phyloP scores from a whole-genome alignment of 2,329 filamentous ascomycete genomes.

The Clarireedia hainanense region DNA sequence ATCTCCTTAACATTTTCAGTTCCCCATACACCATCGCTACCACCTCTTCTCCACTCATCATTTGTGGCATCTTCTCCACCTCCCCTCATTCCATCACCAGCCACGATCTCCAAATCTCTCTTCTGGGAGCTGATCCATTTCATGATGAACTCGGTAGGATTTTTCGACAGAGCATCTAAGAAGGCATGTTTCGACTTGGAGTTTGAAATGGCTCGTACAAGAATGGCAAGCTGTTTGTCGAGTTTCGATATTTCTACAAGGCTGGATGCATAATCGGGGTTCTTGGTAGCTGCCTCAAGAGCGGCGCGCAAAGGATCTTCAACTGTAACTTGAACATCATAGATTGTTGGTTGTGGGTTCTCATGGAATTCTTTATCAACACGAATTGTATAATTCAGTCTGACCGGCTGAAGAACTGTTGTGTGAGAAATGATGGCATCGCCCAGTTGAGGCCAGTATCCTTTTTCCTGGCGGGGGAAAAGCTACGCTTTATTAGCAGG shows the following conservation, averaged over 20 bases:
- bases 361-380: conserved; percentile 79
- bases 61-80: conserved; percentile 46
- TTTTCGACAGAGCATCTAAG: conserved; percentile 67
- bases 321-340: conserved; percentile 78
- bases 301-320: conserved; percentile 72
- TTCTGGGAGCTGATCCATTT: conserved; percentile 90
- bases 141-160: conserved; percentile 76
- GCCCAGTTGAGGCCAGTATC: conserved; percentile 79
- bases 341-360: conserved; percentile 70
- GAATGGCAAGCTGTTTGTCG: conserved; percentile 77
- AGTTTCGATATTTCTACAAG: conserved; percentile 69
- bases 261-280: conserved; percentile 60
- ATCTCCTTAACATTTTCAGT: conserved; percentile 55
- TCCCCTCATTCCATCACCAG: conserved; percentile 38
- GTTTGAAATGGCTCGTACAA: conserved; percentile 75
- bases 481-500: not conserved
- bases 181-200: conserved; percentile 90
- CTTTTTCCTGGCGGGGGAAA: conserved; percentile 47
- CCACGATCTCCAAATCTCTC: conserved; percentile 34
- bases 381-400: conserved; percentile 85
- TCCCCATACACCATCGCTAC: conserved; percentile 55
- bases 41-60: conserved; percentile 63
- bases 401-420: conserved; percentile 69
- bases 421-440: conserved; percentile 76
- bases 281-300: conserved; percentile 57